Conservation (phyloP, 1,284 basidiomycete genomes). For the Cryptococcus sp. region DNA sequence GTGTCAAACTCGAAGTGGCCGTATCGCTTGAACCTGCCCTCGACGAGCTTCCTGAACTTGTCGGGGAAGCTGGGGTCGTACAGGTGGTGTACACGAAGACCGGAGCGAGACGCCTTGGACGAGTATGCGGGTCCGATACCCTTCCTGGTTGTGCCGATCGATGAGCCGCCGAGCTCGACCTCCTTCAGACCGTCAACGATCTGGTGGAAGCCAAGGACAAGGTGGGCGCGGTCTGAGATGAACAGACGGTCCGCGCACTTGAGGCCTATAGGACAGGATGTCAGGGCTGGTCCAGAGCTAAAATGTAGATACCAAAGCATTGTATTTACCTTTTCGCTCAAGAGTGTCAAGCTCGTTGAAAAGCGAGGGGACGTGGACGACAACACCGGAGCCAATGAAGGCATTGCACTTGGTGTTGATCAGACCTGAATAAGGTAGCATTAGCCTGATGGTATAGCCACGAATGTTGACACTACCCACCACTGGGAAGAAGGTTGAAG, state of each 20-base stretch:
- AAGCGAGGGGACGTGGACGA: constrained; percentile 93
- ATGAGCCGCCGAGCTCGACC: constrained; percentile 89
- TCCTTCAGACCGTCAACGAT: constrained; percentile 99
- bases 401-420: constrained; percentile 86
- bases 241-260: constrained; percentile 83
- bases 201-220: constrained; percentile 99
- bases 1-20: constrained; percentile 99
- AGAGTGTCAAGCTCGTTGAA: constrained; percentile 90
- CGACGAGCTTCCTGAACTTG: constrained; percentile 95
- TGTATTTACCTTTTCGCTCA: constrained; percentile 71
- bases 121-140: constrained; percentile 99
- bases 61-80: constrained; percentile 86
- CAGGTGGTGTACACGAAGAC: constrained; percentile 92
- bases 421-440: constrained; percentile 62
- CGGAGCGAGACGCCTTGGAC: constrained; percentile 93
- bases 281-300: not conserved
- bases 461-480: constrained; percentile 56
- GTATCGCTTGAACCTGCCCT: constrained; percentile 96
- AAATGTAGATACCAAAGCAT: constrained; percentile 7
- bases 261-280: constrained; percentile 62
- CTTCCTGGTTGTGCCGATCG: constrained; percentile 96
- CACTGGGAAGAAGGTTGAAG: constrained; percentile 93
- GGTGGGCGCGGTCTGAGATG: constrained; percentile 92
- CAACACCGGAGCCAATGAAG: constrained; percentile 90
- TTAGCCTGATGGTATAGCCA: not conserved